phyloP scores from a whole-genome alignment of 1,284 basidiomycete genomes.

The Cutaneotrichosporon spelunceum region DNA sequence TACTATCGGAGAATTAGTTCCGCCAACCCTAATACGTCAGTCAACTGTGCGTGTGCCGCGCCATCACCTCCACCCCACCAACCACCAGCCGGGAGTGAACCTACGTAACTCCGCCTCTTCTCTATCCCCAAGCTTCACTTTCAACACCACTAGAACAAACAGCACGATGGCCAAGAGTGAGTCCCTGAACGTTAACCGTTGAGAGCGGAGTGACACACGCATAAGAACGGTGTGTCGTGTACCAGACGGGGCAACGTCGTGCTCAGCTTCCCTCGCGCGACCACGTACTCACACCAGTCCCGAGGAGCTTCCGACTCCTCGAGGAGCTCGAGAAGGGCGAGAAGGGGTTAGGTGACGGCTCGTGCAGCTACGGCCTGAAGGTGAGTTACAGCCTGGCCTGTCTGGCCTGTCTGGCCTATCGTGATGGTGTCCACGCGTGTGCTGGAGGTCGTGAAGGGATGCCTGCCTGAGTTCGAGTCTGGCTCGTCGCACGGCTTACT shows the following conservation, averaged over 20 bases:
- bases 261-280: background rate
- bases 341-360: slow-evolving; percentile 97
- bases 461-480: no score
- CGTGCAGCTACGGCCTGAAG: slow-evolving; percentile 90
- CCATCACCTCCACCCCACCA: background rate
- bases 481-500: background rate
- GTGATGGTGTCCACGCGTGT: background rate
- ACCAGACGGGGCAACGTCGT: background rate
- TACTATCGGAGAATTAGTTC: background rate
- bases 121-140: background rate
- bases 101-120: background rate
- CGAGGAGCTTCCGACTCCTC: slow-evolving; percentile 90
- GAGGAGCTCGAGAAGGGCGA: slow-evolving; percentile 99
- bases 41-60: background rate
- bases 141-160: background rate
- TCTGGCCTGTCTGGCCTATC: background rate
- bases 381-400: slow-evolving; percentile 26
- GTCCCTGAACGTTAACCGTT: background rate
- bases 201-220: background rate
- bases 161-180: slow-evolving; percentile 9
- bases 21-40: background rate
- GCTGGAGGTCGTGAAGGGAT: background rate
- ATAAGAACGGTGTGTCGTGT: background rate
- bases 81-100: background rate
- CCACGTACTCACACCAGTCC: slow-evolving; percentile 60